Evolutionary conservation across 2,329 filamentous ascomycete species (phyloP).

Genomic region (Colletotrichum falcatum): DNA sequence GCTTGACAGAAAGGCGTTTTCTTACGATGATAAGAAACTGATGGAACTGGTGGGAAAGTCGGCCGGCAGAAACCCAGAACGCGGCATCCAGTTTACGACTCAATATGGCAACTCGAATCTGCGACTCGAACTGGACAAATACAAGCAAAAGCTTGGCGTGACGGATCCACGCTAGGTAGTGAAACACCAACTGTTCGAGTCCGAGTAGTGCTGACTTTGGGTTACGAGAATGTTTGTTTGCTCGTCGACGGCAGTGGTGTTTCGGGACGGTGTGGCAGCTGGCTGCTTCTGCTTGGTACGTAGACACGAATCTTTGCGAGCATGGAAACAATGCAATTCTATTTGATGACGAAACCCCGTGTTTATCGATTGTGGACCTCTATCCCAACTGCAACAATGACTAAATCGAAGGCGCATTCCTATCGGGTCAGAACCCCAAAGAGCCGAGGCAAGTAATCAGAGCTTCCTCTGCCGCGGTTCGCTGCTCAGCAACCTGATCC

Average conservation of each 20-base stretch:
- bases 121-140: not conserved
- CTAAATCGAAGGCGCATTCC: not conserved
- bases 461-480: not conserved
- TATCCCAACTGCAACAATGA: not conserved
- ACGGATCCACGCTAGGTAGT: not conserved
- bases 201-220: not conserved
- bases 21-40: not conserved
- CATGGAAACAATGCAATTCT: too few relatives aligned
- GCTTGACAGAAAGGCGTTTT: slow-evolving; percentile 6
- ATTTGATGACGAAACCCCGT: too few relatives aligned
- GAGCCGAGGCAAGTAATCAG: not conserved
- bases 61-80: not conserved
- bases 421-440: not conserved
- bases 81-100: not conserved
- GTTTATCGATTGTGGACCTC: too few relatives aligned
- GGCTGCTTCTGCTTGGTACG: too few relatives aligned
- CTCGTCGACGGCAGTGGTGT: too few relatives aligned
- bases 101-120: not conserved
- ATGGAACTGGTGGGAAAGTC: not conserved
- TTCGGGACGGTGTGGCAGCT: too few relatives aligned
- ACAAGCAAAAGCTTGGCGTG: not conserved
- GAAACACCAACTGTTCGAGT: not conserved
- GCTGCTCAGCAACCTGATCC: not conserved
- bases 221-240: not conserved
- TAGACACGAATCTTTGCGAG: too few relatives aligned